Conservation (phyloP, 352 stramenopile genomes). For the Paralagenidium karlingii region DNA sequence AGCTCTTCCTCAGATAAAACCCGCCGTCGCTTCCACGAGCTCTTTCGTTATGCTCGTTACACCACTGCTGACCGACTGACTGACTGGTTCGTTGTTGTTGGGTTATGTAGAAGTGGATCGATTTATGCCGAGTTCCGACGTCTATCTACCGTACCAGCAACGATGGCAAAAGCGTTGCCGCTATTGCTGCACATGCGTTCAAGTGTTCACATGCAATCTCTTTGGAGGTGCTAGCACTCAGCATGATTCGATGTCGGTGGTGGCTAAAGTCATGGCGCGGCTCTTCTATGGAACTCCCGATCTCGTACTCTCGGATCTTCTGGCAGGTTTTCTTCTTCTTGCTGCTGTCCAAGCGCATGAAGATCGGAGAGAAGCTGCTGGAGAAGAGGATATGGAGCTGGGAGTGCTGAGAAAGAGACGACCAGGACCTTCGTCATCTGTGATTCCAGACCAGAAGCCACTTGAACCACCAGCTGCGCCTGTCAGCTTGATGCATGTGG, state of each 20-base stretch:
- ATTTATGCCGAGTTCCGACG: conserved; percentile 17
- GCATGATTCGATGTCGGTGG: conserved; percentile 80
- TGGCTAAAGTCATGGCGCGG: conserved; percentile 71
- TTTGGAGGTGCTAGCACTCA: conserved; percentile 75
- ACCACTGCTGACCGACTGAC: conserved; percentile 3
- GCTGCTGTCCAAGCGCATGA: conserved; percentile 74
- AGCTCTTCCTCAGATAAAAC: too few species aligned
- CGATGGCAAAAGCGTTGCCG: conserved; percentile 70
- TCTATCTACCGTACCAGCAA: conserved; percentile 71
- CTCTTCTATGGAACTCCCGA: conserved; percentile 81
- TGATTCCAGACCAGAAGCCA: not conserved
- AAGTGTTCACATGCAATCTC: conserved; percentile 79
- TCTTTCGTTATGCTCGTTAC: conserved; percentile 4
- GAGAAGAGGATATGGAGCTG: not conserved
- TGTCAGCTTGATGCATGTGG: not conserved
- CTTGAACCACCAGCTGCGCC: not conserved
- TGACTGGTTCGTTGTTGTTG: conserved; percentile 4
- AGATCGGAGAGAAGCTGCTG: conserved; percentile 28
- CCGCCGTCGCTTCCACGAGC: conserved; percentile 5
- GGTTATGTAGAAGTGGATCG: conserved; percentile 30
- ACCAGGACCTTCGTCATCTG: too few species aligned
- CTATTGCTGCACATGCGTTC: conserved; percentile 61
- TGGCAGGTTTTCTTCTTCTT: conserved; percentile 71
- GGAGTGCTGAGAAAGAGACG: too few species aligned
- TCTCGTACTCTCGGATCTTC: conserved; percentile 81